These are phyloP conservation scores for Calonectria henricotiae DNA, from an alignment of 2,329 filamentous ascomycete genomes.

Conservation along the genomic window DNA sequence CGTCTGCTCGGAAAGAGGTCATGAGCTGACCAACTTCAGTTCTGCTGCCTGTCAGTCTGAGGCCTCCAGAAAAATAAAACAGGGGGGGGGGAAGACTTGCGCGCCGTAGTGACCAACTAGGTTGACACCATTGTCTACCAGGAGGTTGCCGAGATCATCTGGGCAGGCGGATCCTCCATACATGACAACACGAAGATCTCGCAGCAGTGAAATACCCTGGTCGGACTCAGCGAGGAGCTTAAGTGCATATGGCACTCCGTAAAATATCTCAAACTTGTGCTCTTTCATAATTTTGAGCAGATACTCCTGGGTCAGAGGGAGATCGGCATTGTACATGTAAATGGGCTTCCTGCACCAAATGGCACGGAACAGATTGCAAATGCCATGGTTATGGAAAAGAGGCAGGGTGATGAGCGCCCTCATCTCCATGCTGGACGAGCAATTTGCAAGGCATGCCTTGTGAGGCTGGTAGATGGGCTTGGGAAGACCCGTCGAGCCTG, in stretches of 20 bases:
- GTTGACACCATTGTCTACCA: constrained; percentile 69
- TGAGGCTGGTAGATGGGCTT: constrained; percentile 76
- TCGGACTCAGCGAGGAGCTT: constrained; percentile 74
- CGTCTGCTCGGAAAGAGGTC: constrained; percentile 47
- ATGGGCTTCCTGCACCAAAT: constrained; percentile 67
- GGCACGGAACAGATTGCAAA: constrained; percentile 70
- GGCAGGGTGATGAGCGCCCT: constrained; percentile 71
- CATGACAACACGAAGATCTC: constrained; percentile 67
- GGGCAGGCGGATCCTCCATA: constrained; percentile 73
- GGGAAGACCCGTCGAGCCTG: constrained; percentile 74
- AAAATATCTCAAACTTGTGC: constrained; percentile 67
- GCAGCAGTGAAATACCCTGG: constrained; percentile 67
- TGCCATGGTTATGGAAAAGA: constrained; percentile 73
- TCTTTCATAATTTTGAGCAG: constrained; percentile 63
- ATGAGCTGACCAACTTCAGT: constrained; percentile 52
- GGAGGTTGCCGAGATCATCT: constrained; percentile 70
- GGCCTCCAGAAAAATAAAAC: not conserved
- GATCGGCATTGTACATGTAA: constrained; percentile 69
- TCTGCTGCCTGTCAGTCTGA: constrained; percentile 26
- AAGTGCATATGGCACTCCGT: constrained; percentile 75
- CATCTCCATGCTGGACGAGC: constrained; percentile 59
- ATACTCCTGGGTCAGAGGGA: constrained; percentile 69
- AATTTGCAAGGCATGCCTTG: constrained; percentile 66
- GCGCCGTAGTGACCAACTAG: constrained; percentile 72
- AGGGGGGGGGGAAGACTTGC: constrained; percentile 54